Evolutionary conservation across 23 red algal genomes (phyloP), one percentile per base, ranked within the genome.

Genomic region (Gracilaria domingensis): DNA sequence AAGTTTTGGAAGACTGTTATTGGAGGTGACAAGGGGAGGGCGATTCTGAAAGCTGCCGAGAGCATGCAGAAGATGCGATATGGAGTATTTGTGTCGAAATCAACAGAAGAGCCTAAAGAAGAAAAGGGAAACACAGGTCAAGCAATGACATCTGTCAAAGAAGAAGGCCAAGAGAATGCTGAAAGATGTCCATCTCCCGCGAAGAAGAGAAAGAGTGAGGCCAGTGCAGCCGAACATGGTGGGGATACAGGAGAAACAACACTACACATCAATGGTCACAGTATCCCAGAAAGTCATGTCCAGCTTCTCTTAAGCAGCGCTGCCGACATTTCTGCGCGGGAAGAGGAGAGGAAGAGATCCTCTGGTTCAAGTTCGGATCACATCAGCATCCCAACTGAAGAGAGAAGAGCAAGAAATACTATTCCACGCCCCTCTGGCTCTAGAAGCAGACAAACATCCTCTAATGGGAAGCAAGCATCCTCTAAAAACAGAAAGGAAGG

Each of bases 221-320:
- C 25, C 32, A 76, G 47, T 30, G 4, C 72, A 4, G 29, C 38
- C 38, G 39, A 50, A 45, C 30, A 60, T 25, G 60, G 11, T 24
- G 61, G 32, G 16, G 81, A 85, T 0, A 30, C 59, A 69, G 65
- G 26, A 48, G 84, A 87, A 60, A 75, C 50, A 50, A 87, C 84
- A 23, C 32, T 73, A 7, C 84, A 87, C 67, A 87, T 87, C 9
- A 87, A 87, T 25, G 84, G 84, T 42, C 84, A 87, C 28, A 71
- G 74, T 49, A 90, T 90, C 74, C 87, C 87, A 21, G 87, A 90
- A 66, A 90, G 87, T 38, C 44, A 90, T 58, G 87, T 90, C 20
- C 87, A 81, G 36, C 87, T 90, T 50, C 74, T 90, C 12, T 56
- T 90, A 13, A 90, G 87, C 54, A 90, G 87, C 58, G 87, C 76